phyloP scores from a whole-genome alignment of 2,329 filamentous ascomycete species.

The Teratosphaeriaceae sp. region DNA sequence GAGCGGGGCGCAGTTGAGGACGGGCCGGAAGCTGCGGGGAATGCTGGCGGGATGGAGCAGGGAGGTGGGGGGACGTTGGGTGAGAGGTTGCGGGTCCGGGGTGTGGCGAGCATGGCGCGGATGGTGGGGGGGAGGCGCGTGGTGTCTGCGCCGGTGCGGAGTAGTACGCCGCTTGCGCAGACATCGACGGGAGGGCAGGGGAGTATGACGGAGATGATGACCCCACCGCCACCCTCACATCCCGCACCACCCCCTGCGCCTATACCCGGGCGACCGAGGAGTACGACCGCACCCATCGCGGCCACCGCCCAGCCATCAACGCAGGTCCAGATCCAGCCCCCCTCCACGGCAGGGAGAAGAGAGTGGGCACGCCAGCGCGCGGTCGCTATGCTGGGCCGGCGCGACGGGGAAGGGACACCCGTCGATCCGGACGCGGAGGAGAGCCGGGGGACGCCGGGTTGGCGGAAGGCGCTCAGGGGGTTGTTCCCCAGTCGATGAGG shows the following conservation, averaged over 20 bases:
- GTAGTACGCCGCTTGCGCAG: no score
- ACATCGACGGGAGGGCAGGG: no score
- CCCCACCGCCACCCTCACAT: background rate
- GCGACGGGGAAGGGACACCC: conserved; percentile 17
- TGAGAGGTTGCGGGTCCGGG: background rate
- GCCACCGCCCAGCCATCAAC: background rate
- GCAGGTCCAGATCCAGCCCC: conserved; percentile 8
- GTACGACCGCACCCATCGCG: background rate
- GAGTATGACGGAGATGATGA: conserved; percentile 3
- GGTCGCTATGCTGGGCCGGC: conserved; percentile 34
- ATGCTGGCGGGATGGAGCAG: background rate
- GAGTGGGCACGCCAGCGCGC: conserved; percentile 43
- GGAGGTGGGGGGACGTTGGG: background rate
- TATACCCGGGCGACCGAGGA: background rate
- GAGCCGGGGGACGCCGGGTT: conserved; percentile 16
- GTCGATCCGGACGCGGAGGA: conserved; percentile 25
- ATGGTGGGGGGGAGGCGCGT: background rate
- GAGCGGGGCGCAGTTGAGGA: conserved; percentile 32
- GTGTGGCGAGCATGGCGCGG: conserved; percentile 3
- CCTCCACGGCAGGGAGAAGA: conserved; percentile 26
- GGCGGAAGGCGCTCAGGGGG: conserved; percentile 23
- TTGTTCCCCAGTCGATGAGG: conserved; percentile 19
- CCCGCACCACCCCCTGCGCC: conserved; percentile 3
- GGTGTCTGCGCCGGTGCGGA: conserved; percentile 1
- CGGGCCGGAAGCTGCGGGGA: background rate